Conservation (phyloP, 1,284 basidiomycete genomes). For the Ceratobasidium sp. region DNA sequence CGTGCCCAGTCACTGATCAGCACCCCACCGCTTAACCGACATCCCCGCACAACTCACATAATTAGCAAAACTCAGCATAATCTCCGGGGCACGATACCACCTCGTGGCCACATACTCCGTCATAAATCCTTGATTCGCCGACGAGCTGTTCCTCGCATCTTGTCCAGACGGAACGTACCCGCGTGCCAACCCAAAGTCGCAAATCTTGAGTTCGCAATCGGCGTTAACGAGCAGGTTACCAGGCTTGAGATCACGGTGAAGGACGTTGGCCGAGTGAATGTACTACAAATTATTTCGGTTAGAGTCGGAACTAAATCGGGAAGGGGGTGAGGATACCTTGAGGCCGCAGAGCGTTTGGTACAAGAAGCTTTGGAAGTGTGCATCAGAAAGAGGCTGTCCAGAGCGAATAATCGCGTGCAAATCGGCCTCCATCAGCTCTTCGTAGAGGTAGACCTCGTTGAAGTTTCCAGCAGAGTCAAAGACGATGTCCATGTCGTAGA, state of each 20-base stretch:
- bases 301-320: constrained; percentile 39
- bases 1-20: constrained; percentile 25
- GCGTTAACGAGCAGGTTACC: constrained; percentile 97
- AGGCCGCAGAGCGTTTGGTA: constrained; percentile 99
- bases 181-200: constrained; percentile 97
- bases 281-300: constrained; percentile 67
- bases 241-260: constrained; percentile 98
- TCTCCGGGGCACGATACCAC: constrained; percentile 97
- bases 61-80: constrained; percentile 97
- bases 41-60: constrained; percentile 70
- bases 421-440: constrained; percentile 99
- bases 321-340: constrained; percentile 61
- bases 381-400: constrained; percentile 96
- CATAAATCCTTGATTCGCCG: constrained; percentile 94
- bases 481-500: constrained; percentile 98
- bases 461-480: constrained; percentile 91
- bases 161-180: constrained; percentile 89
- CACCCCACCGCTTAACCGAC: background rate
- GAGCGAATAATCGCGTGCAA: constrained; percentile 99
- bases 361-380: constrained; percentile 97
- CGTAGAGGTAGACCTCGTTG: constrained; percentile 96
- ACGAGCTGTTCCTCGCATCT: constrained; percentile 72
- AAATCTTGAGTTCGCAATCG: constrained; percentile 98
- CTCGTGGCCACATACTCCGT: constrained; percentile 98
- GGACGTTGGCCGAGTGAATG: constrained; percentile 98